Evolutionary conservation across 768 basidiomycete species (phyloP).

Genomic region (Pisolithus sp.): DNA sequence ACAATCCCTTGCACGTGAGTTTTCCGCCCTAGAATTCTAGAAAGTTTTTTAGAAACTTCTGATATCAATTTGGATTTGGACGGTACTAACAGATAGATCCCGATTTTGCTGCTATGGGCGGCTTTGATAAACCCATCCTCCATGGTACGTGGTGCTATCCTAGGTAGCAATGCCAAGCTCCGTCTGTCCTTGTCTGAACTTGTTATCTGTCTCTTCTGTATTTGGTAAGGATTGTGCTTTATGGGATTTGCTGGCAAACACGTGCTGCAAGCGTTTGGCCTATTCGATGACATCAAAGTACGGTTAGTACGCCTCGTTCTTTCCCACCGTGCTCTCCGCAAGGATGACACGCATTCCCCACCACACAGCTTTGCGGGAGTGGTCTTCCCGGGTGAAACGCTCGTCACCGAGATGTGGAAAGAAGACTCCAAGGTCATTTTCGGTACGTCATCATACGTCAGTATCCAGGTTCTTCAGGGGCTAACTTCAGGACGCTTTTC

Average conservation of each 20-base stretch:
- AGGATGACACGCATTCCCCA: not conserved
- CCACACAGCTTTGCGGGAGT: slow-evolving; percentile 71
- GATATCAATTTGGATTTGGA: not conserved
- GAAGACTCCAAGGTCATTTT: slow-evolving; percentile 89
- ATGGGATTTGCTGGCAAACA: slow-evolving; percentile 95
- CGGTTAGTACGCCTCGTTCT: slow-evolving; percentile 42
- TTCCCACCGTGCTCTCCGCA: not conserved
- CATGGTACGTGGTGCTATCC: slow-evolving; percentile 39
- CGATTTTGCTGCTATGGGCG: slow-evolving; percentile 90
- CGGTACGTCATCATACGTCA: slow-evolving; percentile 45
- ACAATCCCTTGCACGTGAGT: slow-evolving; percentile 81
- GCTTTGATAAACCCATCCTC: slow-evolving; percentile 85
- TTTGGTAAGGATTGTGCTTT: slow-evolving; percentile 61
- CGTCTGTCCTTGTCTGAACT: not conserved
- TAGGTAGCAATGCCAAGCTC: not conserved
- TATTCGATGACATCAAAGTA: slow-evolving; percentile 91
- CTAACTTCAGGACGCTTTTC: not conserved
- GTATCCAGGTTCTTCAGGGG: not conserved
- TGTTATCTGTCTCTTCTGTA: not conserved
- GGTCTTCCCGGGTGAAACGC: slow-evolving; percentile 92
- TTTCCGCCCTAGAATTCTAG: not conserved
- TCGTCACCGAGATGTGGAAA: slow-evolving; percentile 98
- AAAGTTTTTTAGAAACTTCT: not conserved
- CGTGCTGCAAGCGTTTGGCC: slow-evolving; percentile 79
- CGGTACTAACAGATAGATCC: slow-evolving; percentile 64